phyloP scores from a whole-genome alignment of 306 rosid genomes.

The Alnus rubra region DNA sequence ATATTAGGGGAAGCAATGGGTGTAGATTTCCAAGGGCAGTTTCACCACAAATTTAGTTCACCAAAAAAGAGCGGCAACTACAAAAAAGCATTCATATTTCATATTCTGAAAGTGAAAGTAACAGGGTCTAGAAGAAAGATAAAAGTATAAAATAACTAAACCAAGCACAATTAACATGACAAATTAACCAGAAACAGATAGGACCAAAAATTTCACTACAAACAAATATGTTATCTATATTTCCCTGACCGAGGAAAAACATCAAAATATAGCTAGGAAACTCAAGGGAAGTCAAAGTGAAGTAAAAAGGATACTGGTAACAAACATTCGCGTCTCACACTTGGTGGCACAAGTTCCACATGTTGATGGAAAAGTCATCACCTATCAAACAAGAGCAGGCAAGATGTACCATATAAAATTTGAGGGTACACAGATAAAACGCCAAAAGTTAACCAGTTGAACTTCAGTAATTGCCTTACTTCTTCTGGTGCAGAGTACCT shows the following conservation, averaged over 20 bases:
- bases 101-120: no score
- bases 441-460: conserved; percentile 4
- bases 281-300: conserved; percentile 10
- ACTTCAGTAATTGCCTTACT: conserved; percentile 41
- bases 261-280: conserved; percentile 16
- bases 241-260: neutral
- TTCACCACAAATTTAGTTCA: no score
- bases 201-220: neutral
- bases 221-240: neutral
- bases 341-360: conserved; percentile 70
- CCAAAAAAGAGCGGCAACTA: no score
- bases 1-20: conserved; percentile 19
- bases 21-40: conserved; percentile 5
- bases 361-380: conserved; percentile 97
- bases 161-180: conserved; percentile 13
- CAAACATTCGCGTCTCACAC: conserved; percentile 96
- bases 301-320: conserved; percentile 73
- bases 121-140: neutral
- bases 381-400: conserved; percentile 51
- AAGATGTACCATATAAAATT: neutral
- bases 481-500: conserved; percentile 94
- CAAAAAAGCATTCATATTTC: no score
- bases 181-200: neutral
- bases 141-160: neutral
- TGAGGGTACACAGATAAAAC: neutral